Conservation (phyloP, 805 yeast species). For the Yamadazyma takamatsuzukensis region DNA sequence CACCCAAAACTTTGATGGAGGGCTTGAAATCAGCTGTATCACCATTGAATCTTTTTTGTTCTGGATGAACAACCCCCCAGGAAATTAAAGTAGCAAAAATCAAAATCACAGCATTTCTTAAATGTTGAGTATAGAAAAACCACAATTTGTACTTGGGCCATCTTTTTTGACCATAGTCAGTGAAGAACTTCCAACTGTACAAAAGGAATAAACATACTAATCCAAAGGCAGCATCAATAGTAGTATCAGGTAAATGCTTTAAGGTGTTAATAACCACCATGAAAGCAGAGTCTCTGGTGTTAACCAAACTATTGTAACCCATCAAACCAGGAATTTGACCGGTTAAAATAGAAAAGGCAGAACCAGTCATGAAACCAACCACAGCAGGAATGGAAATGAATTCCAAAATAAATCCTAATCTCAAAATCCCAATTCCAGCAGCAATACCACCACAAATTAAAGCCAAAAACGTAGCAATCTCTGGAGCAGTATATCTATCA, state of each 20-base stretch:
- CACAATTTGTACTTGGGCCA: constrained; percentile 53
- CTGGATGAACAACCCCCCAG: constrained; percentile 65
- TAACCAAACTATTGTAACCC: constrained; percentile 66
- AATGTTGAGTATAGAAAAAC: constrained; percentile 69
- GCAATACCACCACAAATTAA: constrained; percentile 85
- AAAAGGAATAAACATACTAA: constrained; percentile 69
- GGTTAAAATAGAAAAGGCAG: constrained; percentile 74
- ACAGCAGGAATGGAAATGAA: constrained; percentile 89
- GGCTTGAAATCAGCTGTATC: constrained; percentile 30
- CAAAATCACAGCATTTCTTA: constrained; percentile 79
- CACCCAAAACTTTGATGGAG: constrained; percentile 63
- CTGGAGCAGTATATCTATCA: constrained; percentile 53
- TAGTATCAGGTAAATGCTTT: constrained; percentile 65
- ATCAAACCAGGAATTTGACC: constrained; percentile 87
- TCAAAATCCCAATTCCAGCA: constrained; percentile 72
- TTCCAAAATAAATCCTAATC: constrained; percentile 86
- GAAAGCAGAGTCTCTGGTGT: constrained; percentile 72
- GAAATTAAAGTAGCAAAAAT: constrained; percentile 80
- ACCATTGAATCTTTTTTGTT: constrained; percentile 27
- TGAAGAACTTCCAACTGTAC: constrained; percentile 64
- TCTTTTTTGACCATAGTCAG: constrained; percentile 58
- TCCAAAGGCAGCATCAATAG: constrained; percentile 87
- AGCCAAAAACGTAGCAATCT: constrained; percentile 76
- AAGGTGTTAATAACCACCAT: constrained; percentile 65
- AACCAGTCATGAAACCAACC: constrained; percentile 92